Base-by-base conservation (phyloP, 257 asterid species). In the Nicotiana knightiana region DNA sequence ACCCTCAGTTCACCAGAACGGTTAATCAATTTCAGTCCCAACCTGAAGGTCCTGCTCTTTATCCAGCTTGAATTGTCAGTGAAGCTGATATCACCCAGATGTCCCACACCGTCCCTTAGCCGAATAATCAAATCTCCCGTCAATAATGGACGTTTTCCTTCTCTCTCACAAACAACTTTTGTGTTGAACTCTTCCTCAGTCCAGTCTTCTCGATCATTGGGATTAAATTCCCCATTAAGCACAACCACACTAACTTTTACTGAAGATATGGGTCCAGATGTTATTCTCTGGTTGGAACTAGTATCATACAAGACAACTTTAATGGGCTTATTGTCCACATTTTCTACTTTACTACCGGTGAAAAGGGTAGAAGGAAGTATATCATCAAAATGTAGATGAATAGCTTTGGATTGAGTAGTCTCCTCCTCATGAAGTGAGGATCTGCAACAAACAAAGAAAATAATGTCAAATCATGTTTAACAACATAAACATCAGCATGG, bases 51-150 rank as follows among this genome's bases (percentile, higher is more conserved):
- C 62, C 97, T 93, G 82, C 97, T 89, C 85, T 97, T 91, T 37
- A 81, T 83, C 99, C 99, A 96, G 87, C 98, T 94, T 3, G 98
- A 94, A 82, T 96, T 96, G 82, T 96, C 99, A 0, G 99, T 94
- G 83, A 96, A 90, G 85, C 81, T 83, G 73, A 94, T 37, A 26
- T 96, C 93, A 8, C 92, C 92, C 21, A 94, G 26, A 84, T 70
- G 79, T 16, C 96, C 99, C 2, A 94, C 91, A 4, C 99, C 99
- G 53, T 88, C 84, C 77, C 81, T 89, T 86, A 96, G 88, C 39
- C 83, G 55, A 53, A 96, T 85, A 18, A 46, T 78, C 80, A 82
- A 70, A 66, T 90, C 91, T 58, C 98, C 99, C 2, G 94, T 87
- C 66, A 94, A 81, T 82, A 96, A 86, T 2, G 99, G 99, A 86